Percentiles rank a stretch among this genome's conserved stretches.
Conservation (phyloP, 163 green algal species). For the Coccomyxa subellipsoidea region DNA sequence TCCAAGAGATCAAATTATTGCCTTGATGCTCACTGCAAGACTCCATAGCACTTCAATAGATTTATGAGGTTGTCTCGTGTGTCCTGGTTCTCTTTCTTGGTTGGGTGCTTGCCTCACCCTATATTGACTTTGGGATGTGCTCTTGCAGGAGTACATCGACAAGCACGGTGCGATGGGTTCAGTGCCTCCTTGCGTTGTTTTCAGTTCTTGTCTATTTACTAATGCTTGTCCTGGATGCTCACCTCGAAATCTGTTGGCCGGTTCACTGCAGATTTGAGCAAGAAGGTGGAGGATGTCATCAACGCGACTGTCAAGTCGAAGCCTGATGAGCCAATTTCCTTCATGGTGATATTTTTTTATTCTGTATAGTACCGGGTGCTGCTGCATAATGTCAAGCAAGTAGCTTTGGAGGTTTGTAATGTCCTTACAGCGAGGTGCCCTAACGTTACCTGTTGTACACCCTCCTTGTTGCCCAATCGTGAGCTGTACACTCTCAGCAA, state of each 20-base stretch:
- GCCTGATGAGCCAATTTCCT: conserved; percentile 82
- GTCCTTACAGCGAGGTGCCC: neutral
- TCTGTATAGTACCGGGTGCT: too few species aligned
- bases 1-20: neutral
- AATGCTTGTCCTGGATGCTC: neutral
- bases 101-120: neutral
- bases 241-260: too few species aligned
- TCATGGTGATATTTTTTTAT: conserved; percentile 64
- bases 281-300: conserved; percentile 87
- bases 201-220: neutral
- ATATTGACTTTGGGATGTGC: neutral
- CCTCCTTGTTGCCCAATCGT: neutral
- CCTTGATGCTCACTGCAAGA: neutral
- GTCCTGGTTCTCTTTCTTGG: neutral
- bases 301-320: conserved; percentile 90
- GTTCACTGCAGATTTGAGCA: conserved; percentile 2
- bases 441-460: neutral
- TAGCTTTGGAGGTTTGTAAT: neutral
- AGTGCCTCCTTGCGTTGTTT: neutral
- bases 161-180: conserved; percentile 6
- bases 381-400: too few species aligned
- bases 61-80: neutral
- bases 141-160: conserved; percentile 1
- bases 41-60: neutral
- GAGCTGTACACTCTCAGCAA: neutral